A percentile compares a stretch with the other conserved stretches of the same genome.
phyloP scores from a whole-genome alignment of 2,329 filamentous ascomycete genomes.

The Corinectria fuckeliana region DNA sequence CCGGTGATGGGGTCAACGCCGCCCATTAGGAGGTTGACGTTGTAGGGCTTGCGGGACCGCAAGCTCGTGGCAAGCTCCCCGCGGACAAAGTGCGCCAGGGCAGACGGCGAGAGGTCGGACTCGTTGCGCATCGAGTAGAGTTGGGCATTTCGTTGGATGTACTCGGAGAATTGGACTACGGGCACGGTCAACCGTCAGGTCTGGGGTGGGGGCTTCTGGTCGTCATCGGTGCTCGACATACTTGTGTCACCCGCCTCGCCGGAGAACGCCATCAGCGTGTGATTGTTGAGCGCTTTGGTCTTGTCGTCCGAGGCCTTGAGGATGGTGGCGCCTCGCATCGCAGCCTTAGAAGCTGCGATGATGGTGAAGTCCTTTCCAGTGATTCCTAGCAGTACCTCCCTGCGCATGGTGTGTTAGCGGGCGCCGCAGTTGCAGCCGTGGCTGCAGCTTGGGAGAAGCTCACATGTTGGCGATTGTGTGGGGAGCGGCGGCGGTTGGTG shows the following conservation, averaged over 20 bases:
- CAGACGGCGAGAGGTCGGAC: conserved; percentile 86
- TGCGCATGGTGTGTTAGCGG: conserved; percentile 46
- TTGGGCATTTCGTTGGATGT: conserved; percentile 97
- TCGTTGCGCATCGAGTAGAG: conserved; percentile 99
- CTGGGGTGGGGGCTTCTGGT: conserved; percentile 11
- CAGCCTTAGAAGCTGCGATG: conserved; percentile 95
- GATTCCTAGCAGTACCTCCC: conserved; percentile 98
- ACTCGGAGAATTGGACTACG: conserved; percentile 98
- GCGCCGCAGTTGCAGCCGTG: not conserved
- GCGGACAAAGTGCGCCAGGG: conserved; percentile 91
- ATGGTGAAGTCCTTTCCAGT: conserved; percentile 99
- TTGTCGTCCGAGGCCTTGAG: conserved; percentile 97
- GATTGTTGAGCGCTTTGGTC: conserved; percentile 89
- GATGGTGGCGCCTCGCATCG: conserved; percentile 96
- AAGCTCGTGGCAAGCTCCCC: conserved; percentile 90
- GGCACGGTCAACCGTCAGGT: conserved; percentile 32
- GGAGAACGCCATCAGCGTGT: conserved; percentile 93
- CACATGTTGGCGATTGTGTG: conserved; percentile 36
- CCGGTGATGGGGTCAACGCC: conserved; percentile 91
- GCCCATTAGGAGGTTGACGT: conserved; percentile 93
- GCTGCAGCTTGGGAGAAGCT: conserved; percentile 22
- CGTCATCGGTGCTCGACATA: conserved; percentile 45
- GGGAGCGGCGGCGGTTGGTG: conserved; percentile 21
- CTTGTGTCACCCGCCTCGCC: conserved; percentile 96
- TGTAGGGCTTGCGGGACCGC: conserved; percentile 92